phyloP scores from a whole-genome alignment of 805 yeast genomes.

The Naumovozyma castellii region DNA sequence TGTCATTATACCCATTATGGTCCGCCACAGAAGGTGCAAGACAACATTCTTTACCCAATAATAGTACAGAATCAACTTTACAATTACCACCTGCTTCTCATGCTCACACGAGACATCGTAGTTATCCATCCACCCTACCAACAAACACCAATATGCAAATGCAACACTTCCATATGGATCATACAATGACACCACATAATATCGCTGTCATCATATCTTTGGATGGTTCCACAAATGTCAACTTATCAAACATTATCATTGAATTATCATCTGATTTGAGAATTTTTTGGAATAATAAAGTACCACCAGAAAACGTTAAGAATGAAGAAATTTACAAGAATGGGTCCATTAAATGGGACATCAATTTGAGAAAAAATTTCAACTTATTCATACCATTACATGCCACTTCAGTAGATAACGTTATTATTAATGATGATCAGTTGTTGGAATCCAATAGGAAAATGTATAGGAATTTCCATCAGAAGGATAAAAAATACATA shows the following conservation, averaged over 20 bases:
- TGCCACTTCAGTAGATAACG: constrained; percentile 11
- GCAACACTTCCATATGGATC: not conserved
- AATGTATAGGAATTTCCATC: constrained; percentile 13
- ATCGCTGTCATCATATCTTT: constrained; percentile 43
- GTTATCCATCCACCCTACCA: not conserved
- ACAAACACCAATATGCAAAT: not conserved
- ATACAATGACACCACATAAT: constrained; percentile 35
- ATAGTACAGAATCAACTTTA: too few relatives aligned
- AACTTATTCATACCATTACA: constrained; percentile 34
- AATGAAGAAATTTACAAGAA: constrained; percentile 39
- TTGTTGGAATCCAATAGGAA: constrained; percentile 7
- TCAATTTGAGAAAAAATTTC: constrained; percentile 31
- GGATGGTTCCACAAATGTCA: constrained; percentile 29
- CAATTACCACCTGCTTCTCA: too few relatives aligned
- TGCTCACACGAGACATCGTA: too few relatives aligned
- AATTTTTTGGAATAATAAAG: constrained; percentile 44
- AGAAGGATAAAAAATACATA: constrained; percentile 10
- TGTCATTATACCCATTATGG: not conserved
- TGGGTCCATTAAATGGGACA: constrained; percentile 41
- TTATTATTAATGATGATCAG: constrained; percentile 15
- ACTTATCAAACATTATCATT: constrained; percentile 32
- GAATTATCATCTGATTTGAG: constrained; percentile 36
- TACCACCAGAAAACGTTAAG: constrained; percentile 35
- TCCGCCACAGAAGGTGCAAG: too few relatives aligned
- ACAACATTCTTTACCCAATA: too few relatives aligned